phyloP scores from a whole-genome alignment of 371 early-diverging fungal species.

The Apophysomyces trapeziformis region DNA sequence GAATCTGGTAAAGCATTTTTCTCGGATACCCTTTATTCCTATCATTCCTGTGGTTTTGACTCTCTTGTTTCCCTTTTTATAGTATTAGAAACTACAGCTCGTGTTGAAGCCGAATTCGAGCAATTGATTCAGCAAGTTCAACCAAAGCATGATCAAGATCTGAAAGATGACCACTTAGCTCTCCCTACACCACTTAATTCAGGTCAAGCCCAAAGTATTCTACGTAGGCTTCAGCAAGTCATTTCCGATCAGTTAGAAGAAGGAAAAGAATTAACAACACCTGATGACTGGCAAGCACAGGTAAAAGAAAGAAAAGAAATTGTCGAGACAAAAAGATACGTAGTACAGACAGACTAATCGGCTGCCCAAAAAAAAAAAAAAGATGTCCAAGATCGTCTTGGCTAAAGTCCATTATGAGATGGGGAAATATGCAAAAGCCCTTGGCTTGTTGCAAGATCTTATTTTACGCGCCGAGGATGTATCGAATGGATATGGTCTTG shows the following conservation, averaged over 20 bases:
- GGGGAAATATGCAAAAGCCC: constrained; percentile 37
- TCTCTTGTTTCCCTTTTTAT: background rate
- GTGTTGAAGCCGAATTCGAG: constrained; percentile 33
- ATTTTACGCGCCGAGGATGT: constrained; percentile 41
- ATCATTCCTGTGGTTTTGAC: background rate
- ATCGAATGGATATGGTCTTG: constrained; percentile 58
- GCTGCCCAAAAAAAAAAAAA: background rate
- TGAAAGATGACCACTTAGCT: background rate
- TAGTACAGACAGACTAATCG: background rate
- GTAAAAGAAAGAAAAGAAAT: constrained; percentile 18
- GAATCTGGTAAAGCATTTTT: constrained; percentile 52
- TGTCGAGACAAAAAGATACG: constrained; percentile 5
- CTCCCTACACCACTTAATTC: constrained; percentile 3
- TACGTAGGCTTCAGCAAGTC: constrained; percentile 19
- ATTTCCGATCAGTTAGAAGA: constrained; percentile 29
- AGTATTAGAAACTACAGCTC: constrained; percentile 31
- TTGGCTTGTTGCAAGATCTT: constrained; percentile 36
- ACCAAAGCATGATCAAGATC: background rate
- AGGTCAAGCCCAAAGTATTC: constrained; percentile 25
- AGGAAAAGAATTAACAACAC: constrained; percentile 19
- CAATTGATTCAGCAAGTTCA: constrained; percentile 17
- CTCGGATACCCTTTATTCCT: no score
- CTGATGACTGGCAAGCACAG: constrained; percentile 42
- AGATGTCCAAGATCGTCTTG: constrained; percentile 44
- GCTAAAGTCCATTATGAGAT: constrained; percentile 46